Evolutionary conservation across 2,329 filamentous ascomycete species (phyloP), one percentile per base, ranked within the genome.

Genomic region (Hypoxylon sp.): DNA sequence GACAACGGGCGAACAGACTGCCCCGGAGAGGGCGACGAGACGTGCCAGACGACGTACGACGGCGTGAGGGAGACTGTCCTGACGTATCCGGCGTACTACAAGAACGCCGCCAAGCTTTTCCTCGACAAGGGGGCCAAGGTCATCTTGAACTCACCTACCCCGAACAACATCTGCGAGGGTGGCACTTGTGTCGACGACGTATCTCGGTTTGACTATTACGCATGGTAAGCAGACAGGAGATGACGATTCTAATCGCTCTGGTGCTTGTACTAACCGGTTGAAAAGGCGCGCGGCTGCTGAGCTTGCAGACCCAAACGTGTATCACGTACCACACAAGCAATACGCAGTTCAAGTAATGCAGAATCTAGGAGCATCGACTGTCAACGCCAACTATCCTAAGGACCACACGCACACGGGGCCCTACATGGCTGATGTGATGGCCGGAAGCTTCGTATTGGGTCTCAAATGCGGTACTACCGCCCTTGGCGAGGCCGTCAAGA

Each of bases 1-100:
- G 87, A 90, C 70, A 88, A 89, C 64, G 83, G 83, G 0, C 80
- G 86, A 11, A 83, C 81, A 1, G 85, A 83, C 64, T 90, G 87
- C 57, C 73, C 72, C 2, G 84, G 84, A 2, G 74, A 78, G 0
- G 83, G 83, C 11, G 69, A 69, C 6, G 78, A 88, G 68, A 82
- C 78, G 1, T 87, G 84, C 71, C 69, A 74, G 29, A 82, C 79
- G 0, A 77, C 73, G 2, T 85, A 83, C 65, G 75, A 83, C 59
- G 81, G 80, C 2, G 73, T 76, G 11, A 54, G 71, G 0, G 83
- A 88, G 60, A 84, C 79, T 0, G 85, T 88, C 2, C 77, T 84
- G 52, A 88, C 86, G 0, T 88, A 83, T 70, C 80, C 81, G 3
- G 79, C 79, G 26, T 88, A 88, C 72, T 69, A 88, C 40, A 78